These are phyloP conservation scores for Groenewaldozyma salmanticensis DNA, from an alignment of 805 yeast species.

Conservation along the genomic window DNA sequence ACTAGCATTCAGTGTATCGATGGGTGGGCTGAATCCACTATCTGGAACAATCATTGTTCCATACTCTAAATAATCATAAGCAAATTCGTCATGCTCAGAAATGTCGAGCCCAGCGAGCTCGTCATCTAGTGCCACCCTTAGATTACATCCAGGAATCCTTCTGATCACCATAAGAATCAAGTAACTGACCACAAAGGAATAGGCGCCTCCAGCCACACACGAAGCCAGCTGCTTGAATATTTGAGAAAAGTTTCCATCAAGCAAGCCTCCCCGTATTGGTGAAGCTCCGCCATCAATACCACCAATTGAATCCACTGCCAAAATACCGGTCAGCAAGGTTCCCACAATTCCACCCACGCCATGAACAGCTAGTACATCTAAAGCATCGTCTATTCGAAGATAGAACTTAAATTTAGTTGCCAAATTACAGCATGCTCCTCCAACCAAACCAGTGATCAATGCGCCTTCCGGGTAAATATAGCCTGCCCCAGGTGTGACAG, in stretches of 20 bases:
- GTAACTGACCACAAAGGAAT: conserved; percentile 69
- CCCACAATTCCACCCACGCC: conserved; percentile 87
- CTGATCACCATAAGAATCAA: conserved; percentile 58
- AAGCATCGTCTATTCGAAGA: conserved; percentile 81
- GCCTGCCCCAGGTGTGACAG: conserved; percentile 96
- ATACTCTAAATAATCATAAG: conserved; percentile 33
- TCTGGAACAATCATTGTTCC: not conserved
- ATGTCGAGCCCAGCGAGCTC: conserved; percentile 84
- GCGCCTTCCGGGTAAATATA: conserved; percentile 81
- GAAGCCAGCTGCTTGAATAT: conserved; percentile 86
- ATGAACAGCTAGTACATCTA: conserved; percentile 87
- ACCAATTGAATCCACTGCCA: conserved; percentile 45
- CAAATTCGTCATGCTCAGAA: conserved; percentile 84
- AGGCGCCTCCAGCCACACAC: conserved; percentile 54
- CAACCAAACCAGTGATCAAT: conserved; percentile 60
- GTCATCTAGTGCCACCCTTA: conserved; percentile 78
- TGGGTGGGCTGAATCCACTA: no score
- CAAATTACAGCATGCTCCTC: conserved; percentile 70
- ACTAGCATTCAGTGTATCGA: not conserved
- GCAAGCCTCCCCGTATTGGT: conserved; percentile 66
- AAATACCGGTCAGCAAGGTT: conserved; percentile 75
- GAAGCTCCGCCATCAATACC: conserved; percentile 6
- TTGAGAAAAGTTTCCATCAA: conserved; percentile 73
- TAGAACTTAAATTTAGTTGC: conserved; percentile 72
- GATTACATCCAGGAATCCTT: conserved; percentile 67